Conservation (phyloP, 2,329 filamentous ascomycete species). For the Pseudocercospora pini-densiflorae region DNA sequence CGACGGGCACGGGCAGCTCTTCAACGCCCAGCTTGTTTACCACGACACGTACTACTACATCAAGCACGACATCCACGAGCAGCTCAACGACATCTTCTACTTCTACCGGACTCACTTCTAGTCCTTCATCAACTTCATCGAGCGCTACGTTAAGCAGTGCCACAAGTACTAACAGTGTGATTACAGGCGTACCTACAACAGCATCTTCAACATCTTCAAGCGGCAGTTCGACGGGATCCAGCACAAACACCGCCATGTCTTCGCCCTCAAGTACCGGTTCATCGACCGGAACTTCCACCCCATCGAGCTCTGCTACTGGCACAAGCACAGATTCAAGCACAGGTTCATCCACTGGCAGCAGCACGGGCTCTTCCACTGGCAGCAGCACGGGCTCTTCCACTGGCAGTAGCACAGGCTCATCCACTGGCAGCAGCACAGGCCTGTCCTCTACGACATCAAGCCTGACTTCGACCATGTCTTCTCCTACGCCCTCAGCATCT, state of each 20-base stretch:
- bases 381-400: background rate
- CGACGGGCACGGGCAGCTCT: background rate
- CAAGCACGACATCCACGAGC: background rate
- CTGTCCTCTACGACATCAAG: background rate
- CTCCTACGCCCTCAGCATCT: background rate
- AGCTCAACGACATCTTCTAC: background rate
- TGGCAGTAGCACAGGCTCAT: background rate
- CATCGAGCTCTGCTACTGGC: background rate
- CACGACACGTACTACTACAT: background rate
- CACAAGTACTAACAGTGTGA: slow-evolving; percentile 3
- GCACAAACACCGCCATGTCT: slow-evolving; percentile 6
- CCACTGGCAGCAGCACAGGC: background rate
- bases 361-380: background rate
- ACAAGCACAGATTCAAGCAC: background rate
- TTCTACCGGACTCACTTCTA: background rate
- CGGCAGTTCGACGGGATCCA: background rate
- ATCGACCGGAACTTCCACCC: background rate
- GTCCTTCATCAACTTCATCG: background rate
- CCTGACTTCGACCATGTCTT: background rate
- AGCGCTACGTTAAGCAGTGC: slow-evolving; percentile 1
- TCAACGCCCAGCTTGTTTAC: background rate
- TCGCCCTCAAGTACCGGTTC: background rate
- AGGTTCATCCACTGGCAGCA: background rate
- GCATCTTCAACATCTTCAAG: background rate
- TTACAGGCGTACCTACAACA: background rate